phyloP scores from a whole-genome alignment of 305 asterid species.

The Ilex paraguariensis region DNA sequence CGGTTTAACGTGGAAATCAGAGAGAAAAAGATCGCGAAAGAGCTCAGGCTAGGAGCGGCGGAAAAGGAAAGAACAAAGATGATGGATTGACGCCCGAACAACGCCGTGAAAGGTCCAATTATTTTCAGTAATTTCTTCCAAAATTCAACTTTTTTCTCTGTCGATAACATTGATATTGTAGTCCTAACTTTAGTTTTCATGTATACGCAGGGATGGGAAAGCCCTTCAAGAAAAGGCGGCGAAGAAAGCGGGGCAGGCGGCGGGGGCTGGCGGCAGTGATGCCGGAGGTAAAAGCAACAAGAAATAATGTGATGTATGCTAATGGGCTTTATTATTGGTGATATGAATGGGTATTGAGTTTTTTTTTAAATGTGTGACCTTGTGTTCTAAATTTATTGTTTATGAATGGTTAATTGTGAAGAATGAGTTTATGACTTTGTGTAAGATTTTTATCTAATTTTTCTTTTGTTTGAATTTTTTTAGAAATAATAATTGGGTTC shows the following conservation, averaged over 20 bases:
- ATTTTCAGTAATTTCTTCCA: too few relatives aligned
- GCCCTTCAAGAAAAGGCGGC: slow-evolving; percentile 88
- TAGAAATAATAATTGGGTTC: too few relatives aligned
- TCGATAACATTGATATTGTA: too few relatives aligned
- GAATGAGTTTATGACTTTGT: too few relatives aligned
- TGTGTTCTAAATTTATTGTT: not conserved
- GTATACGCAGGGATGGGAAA: slow-evolving; percentile 62
- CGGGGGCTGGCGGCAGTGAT: slow-evolving; percentile 39
- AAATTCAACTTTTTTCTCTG: too few relatives aligned
- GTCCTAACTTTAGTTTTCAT: not conserved
- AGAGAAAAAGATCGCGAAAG: slow-evolving; percentile 86
- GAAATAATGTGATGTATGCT: slow-evolving; percentile 32
- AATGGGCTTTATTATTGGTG: slow-evolving; percentile 1
- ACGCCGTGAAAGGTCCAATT: slow-evolving; percentile 73
- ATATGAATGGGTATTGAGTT: not conserved
- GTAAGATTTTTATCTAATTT: too few relatives aligned
- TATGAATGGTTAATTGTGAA: too few relatives aligned
- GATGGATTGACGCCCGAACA: slow-evolving; percentile 90
- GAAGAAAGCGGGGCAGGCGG: slow-evolving; percentile 72
- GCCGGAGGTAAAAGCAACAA: slow-evolving; percentile 76
- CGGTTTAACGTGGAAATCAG: slow-evolving; percentile 72
- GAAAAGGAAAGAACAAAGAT: slow-evolving; percentile 35
- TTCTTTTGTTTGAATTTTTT: too few relatives aligned
- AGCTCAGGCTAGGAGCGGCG: slow-evolving; percentile 42
- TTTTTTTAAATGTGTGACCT: too few relatives aligned